Percentiles rank a stretch among this genome's conserved stretches.
Conservation (phyloP, 2,329 filamentous ascomycete species). For the Phaeosphaeria sp. region DNA sequence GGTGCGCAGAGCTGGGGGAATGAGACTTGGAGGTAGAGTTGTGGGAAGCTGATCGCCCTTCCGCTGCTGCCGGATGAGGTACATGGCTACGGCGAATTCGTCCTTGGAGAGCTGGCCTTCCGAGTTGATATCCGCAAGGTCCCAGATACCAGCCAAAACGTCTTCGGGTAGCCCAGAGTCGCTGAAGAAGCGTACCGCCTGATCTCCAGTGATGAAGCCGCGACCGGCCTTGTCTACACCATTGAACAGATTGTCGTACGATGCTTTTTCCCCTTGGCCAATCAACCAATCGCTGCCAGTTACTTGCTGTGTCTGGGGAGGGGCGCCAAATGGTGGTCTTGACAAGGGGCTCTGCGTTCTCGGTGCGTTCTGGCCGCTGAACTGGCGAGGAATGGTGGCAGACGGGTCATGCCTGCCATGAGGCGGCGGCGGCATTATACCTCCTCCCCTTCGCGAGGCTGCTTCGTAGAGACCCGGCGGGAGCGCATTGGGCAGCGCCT, state of each 20-base stretch:
- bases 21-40: constrained; percentile 77
- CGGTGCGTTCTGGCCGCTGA: constrained; percentile 66
- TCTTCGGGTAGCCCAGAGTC: constrained; percentile 91
- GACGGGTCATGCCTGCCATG: constrained; percentile 56
- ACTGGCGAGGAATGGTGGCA: constrained; percentile 78
- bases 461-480: constrained; percentile 90
- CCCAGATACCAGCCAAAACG: constrained; percentile 92
- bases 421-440: constrained; percentile 52
- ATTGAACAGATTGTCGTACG: constrained; percentile 86
- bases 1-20: constrained; percentile 83
- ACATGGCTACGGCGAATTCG: constrained; percentile 97
- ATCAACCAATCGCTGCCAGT: constrained; percentile 81
- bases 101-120: constrained; percentile 85
- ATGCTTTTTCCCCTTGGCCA: constrained; percentile 79
- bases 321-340: constrained; percentile 57
- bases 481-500: constrained; percentile 78
- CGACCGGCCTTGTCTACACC: constrained; percentile 80
- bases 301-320: constrained; percentile 59
- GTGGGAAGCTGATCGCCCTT: constrained; percentile 74
- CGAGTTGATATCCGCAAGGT: constrained; percentile 91
- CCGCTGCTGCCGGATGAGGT: constrained; percentile 89
- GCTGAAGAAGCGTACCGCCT: constrained; percentile 92
- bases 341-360: constrained; percentile 67
- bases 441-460: constrained; percentile 69
- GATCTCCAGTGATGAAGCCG: constrained; percentile 89